phyloP scores from a whole-genome alignment of 257 asterid genomes.

The Jaltomata sinuosa region DNA sequence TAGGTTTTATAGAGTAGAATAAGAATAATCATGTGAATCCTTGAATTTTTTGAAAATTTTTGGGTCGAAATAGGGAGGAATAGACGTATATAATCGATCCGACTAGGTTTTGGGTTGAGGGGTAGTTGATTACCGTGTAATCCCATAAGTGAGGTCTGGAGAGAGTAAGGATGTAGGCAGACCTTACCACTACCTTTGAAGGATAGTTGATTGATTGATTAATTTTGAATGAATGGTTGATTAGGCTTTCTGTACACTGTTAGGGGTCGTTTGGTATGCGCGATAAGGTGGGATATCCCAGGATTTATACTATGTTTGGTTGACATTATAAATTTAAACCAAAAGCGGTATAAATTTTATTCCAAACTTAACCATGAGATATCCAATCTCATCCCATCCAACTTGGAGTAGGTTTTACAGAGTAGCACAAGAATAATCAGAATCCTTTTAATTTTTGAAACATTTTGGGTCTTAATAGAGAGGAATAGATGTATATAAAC shows the following conservation, averaged over 20 bases:
- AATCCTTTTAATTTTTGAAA: neutral
- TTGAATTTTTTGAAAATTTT: neutral
- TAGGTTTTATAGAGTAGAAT: neutral
- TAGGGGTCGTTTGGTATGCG: no score
- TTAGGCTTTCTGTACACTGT: no score
- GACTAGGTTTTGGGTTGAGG: neutral
- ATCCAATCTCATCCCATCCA: no score
- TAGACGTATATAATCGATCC: neutral
- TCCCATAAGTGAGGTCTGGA: no score
- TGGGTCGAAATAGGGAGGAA: neutral
- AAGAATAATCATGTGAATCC: neutral
- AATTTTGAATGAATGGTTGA: neutral
- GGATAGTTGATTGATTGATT: neutral
- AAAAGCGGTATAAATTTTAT: no score
- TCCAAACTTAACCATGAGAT: no score
- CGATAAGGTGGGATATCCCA: no score
- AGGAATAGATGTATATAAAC: neutral
- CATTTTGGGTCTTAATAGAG: neutral
- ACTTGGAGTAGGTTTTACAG: no score
- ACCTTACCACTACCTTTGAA: no score
- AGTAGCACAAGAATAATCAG: neutral
- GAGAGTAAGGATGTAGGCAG: no score
- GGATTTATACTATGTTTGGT: no score
- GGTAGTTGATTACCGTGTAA: neutral
- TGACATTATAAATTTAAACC: no score